Conservation (phyloP, 2,329 filamentous ascomycete genomes). For the Lithohypha guttulata region DNA sequence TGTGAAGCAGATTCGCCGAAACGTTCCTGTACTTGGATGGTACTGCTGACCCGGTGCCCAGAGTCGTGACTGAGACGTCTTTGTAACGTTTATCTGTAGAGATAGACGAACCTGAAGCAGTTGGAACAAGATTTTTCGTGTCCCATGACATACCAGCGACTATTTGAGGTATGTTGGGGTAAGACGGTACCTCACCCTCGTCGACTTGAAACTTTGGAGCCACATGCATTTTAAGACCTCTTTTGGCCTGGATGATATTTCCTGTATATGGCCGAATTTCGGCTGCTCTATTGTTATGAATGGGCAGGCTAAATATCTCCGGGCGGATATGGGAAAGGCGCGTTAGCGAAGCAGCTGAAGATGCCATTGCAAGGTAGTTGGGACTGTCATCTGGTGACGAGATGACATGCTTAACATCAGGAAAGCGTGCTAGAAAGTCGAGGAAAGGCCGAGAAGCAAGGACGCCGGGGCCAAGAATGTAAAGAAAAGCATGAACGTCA, state of each 20-base stretch:
- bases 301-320: constrained; percentile 59
- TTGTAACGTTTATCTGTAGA: constrained; percentile 1
- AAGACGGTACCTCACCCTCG: neutral
- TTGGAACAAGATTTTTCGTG: neutral
- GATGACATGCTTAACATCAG: constrained; percentile 60
- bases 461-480: constrained; percentile 67
- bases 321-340: constrained; percentile 63
- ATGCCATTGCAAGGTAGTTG: constrained; percentile 62
- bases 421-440: constrained; percentile 56
- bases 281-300: constrained; percentile 44
- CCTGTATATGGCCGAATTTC: neutral
- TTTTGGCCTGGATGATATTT: constrained; percentile 2
- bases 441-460: constrained; percentile 51
- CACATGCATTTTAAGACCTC: constrained; percentile 3
- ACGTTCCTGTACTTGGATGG: constrained; percentile 96
- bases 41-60: constrained; percentile 82
- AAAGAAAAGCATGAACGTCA: constrained; percentile 60
- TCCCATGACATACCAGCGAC: neutral
- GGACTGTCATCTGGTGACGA: constrained; percentile 63
- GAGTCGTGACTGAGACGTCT: constrained; percentile 50
- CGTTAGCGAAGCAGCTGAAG: constrained; percentile 54
- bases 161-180: neutral
- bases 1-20: constrained; percentile 71
- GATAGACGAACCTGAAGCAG: neutral
- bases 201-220: constrained; percentile 4